These are phyloP conservation scores for Spinellus fusiger DNA, from an alignment of 192 early-diverging fungal species.

Conservation along the genomic window DNA sequence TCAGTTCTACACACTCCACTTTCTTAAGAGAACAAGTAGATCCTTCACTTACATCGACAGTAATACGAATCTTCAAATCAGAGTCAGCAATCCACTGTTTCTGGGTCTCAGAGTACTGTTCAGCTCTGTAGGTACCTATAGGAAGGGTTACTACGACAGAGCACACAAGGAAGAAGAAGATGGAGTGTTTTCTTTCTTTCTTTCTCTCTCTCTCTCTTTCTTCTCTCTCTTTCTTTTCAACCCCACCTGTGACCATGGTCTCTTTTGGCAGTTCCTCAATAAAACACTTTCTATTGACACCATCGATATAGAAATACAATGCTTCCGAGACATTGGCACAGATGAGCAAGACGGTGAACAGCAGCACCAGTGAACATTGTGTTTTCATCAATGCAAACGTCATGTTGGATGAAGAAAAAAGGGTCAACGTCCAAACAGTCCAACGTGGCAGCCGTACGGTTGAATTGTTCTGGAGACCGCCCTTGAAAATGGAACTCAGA, in stretches of 20 bases:
- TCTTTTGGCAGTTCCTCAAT: constrained; percentile 90
- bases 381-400: background rate
- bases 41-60: constrained; percentile 71
- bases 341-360: background rate
- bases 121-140: constrained; percentile 66
- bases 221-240: background rate
- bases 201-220: background rate
- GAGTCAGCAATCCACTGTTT: constrained; percentile 59
- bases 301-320: constrained; percentile 92
- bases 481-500: too few relatives aligned
- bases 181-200: background rate
- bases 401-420: background rate
- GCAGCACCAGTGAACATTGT: background rate
- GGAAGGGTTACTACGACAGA: too few relatives aligned
- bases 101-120: constrained; percentile 67
- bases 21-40: background rate
- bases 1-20: background rate
- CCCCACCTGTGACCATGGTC: constrained; percentile 73
- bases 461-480: background rate
- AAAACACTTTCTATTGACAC: constrained; percentile 85
- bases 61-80: constrained; percentile 57
- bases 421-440: background rate
- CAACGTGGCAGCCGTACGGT: background rate
- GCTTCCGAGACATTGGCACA: constrained; percentile 27
- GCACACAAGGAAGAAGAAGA: background rate